Percentiles rank a stretch among this genome's conserved stretches.
Conservation (phyloP, 2,329 filamentous ascomycete genomes). For the Colletotrichum cereale region DNA sequence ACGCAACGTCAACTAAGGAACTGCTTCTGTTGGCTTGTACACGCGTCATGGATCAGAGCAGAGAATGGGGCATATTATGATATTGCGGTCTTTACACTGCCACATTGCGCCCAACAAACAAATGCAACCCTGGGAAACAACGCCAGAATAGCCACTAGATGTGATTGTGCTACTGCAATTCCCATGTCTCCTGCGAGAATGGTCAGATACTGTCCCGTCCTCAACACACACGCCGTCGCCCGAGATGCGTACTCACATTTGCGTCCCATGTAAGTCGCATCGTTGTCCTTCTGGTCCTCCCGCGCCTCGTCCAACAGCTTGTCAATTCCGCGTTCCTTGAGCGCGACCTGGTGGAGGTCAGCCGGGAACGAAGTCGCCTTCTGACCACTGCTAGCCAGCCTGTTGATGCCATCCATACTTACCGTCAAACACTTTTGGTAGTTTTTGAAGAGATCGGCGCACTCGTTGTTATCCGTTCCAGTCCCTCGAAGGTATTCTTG, state of each 20-base stretch:
- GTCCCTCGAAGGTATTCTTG: constrained; percentile 90
- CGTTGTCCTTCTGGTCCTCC: constrained; percentile 90
- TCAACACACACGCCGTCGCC: not conserved
- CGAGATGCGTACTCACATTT: constrained; percentile 52
- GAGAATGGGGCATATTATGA: constrained; percentile 24
- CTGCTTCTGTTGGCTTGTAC: not conserved
- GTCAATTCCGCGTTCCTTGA: constrained; percentile 92
- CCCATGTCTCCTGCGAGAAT: constrained; percentile 20
- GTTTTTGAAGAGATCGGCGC: constrained; percentile 84
- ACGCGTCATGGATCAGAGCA: constrained; percentile 30
- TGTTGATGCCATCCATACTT: constrained; percentile 22
- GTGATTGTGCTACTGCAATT: constrained; percentile 4
- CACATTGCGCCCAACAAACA: constrained; percentile 22
- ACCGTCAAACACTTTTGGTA: constrained; percentile 91
- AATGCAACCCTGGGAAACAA: constrained; percentile 32
- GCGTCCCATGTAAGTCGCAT: constrained; percentile 65
- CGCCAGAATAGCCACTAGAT: constrained; percentile 4
- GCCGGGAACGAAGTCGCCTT: not conserved
- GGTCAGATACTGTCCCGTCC: constrained; percentile 19
- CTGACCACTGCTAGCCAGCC: not conserved
- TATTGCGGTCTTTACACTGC: constrained; percentile 34
- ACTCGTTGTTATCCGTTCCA: constrained; percentile 85
- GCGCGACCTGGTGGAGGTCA: constrained; percentile 71
- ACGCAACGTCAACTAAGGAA: constrained; percentile 7
- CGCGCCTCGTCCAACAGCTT: constrained; percentile 91